These are phyloP conservation scores for Fusarium aywerte DNA, from an alignment of 2,329 filamentous ascomycete genomes.

Conservation along the genomic window DNA sequence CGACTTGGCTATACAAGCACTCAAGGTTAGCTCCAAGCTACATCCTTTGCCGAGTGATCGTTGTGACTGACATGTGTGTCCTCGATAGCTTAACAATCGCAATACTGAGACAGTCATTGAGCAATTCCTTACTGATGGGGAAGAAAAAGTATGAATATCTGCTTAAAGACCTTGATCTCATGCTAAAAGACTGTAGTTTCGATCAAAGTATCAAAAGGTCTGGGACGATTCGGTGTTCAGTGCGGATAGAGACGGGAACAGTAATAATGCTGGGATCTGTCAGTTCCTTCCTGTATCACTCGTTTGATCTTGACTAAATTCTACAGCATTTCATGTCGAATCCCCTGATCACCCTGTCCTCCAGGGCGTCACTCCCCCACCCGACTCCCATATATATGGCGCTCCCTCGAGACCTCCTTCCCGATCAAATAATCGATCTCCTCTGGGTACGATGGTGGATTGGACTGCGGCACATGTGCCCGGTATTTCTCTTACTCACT, in stretches of 20 bases:
- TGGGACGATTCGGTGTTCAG: constrained; percentile 68
- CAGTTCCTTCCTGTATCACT: constrained; percentile 31
- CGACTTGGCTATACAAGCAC: constrained; percentile 54
- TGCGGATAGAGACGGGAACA: constrained; percentile 62
- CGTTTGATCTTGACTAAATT: constrained; percentile 40
- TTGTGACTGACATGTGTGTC: constrained; percentile 19
- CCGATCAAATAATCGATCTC: constrained; percentile 66
- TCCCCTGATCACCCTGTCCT: constrained; percentile 58
- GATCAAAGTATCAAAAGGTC: constrained; percentile 56
- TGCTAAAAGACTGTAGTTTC: constrained; percentile 53
- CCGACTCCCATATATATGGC: constrained; percentile 55
- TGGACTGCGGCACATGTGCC: constrained; percentile 57
- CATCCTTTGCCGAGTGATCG: neutral
- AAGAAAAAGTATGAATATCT: constrained; percentile 47
- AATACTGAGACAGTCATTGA: constrained; percentile 61
- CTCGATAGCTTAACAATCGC: constrained; percentile 54
- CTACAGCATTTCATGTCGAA: constrained; percentile 66
- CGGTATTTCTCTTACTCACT: constrained; percentile 51
- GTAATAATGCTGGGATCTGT: constrained; percentile 59
- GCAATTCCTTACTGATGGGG: constrained; percentile 62
- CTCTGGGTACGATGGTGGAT: constrained; percentile 63
- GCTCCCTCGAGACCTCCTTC: constrained; percentile 72
- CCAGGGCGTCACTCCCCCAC: constrained; percentile 56
- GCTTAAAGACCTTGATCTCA: neutral
- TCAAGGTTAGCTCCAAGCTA: constrained; percentile 51